These are phyloP conservation scores for Trichocladium antarcticum DNA, from an alignment of 495 filamentous ascomycete species.

Conservation along the genomic window DNA sequence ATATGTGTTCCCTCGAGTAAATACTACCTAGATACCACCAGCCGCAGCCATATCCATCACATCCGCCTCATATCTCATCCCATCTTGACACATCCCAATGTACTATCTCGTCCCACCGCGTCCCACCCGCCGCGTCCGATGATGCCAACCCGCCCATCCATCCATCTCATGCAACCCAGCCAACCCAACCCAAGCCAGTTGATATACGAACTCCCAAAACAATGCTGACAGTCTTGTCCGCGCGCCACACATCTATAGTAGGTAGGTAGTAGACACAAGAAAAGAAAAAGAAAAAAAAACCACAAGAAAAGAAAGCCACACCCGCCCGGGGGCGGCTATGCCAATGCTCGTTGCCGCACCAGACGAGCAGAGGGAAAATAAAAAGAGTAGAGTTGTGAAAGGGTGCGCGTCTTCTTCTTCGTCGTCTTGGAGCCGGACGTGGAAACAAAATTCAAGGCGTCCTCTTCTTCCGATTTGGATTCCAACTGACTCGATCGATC, in stretches of 20 bases:
- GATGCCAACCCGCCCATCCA: background rate
- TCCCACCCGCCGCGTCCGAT: background rate
- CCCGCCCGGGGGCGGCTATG: background rate
- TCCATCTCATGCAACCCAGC: background rate
- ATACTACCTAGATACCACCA: too few species aligned
- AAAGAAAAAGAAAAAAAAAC: constrained; percentile 1
- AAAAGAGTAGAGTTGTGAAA: background rate
- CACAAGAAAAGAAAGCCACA: background rate
- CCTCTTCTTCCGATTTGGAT: too few species aligned
- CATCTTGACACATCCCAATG: too few species aligned
- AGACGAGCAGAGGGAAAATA: background rate
- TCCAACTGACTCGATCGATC: too few species aligned
- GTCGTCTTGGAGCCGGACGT: too few species aligned
- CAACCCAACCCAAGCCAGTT: background rate
- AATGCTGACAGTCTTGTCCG: constrained; percentile 5
- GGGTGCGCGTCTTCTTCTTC: background rate
- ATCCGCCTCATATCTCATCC: too few species aligned
- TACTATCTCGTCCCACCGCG: too few species aligned
- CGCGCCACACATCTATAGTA: background rate
- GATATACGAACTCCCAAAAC: background rate
- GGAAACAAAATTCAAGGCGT: too few species aligned
- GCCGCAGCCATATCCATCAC: too few species aligned
- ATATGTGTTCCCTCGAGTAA: too few species aligned
- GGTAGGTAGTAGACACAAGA: background rate
- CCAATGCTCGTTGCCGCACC: background rate